A percentile compares a stretch with the other conserved stretches of the same genome.
These are phyloP conservation scores for Gigaspora rosea DNA, from an alignment of 192 early-diverging fungal genomes.

Conservation along the genomic window DNA sequence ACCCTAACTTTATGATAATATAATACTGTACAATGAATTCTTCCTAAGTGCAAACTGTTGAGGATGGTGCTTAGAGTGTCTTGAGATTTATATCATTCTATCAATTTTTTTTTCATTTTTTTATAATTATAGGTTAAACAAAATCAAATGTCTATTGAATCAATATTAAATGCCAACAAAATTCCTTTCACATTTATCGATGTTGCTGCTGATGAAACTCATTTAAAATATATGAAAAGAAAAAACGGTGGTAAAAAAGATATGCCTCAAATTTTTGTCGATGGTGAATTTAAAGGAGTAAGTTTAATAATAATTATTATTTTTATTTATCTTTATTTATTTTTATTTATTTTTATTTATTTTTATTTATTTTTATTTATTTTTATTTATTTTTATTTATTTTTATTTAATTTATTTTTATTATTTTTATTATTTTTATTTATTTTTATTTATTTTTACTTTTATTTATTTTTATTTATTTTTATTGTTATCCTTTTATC, in stretches of 20 bases:
- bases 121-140: slow-evolving; percentile 19
- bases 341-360: not conserved
- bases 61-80: not conserved
- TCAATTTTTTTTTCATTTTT: not conserved
- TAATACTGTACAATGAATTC: no score
- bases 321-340: not conserved
- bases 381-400: not conserved
- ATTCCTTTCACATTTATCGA: slow-evolving; percentile 25
- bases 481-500: no score
- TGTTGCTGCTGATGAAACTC: slow-evolving; percentile 26
- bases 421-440: not conserved
- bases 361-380: not conserved
- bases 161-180: slow-evolving; percentile 5
- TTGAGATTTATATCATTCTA: not conserved
- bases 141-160: slow-evolving; percentile 26
- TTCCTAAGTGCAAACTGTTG: no score
- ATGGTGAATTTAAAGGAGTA: slow-evolving; percentile 29
- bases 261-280: slow-evolving; percentile 31
- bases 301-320: not conserved
- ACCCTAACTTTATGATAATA: not conserved
- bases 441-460: not conserved
- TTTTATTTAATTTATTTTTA: not conserved
- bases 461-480: not conserved
- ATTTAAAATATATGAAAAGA: slow-evolving; percentile 32
- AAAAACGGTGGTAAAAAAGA: slow-evolving; percentile 11